phyloP scores from a whole-genome alignment of 306 rosid genomes.

The Notholithocarpus densiflorus region DNA sequence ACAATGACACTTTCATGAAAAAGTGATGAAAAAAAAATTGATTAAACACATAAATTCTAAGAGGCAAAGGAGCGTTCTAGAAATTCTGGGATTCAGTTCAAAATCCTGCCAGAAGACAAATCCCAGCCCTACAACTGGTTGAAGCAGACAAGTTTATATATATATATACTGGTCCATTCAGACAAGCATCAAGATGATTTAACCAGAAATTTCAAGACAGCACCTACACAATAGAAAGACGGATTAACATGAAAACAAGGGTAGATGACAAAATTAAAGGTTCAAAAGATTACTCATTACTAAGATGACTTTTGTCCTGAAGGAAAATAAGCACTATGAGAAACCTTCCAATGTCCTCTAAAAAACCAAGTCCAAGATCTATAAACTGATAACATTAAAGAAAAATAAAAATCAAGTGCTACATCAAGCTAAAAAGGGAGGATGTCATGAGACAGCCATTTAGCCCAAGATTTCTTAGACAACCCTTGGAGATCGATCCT shows the following conservation, averaged over 20 bases:
- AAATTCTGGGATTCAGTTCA: background rate
- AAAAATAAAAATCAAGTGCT: background rate
- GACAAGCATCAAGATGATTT: background rate
- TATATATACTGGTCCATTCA: too few relatives aligned
- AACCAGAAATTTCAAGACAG: background rate
- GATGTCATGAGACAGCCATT: background rate
- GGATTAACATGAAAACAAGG: background rate
- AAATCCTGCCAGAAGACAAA: background rate
- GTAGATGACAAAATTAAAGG: background rate
- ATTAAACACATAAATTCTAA: background rate
- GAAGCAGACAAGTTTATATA: background rate
- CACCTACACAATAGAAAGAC: background rate
- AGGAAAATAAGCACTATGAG: background rate
- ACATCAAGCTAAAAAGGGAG: background rate
- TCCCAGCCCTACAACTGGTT: background rate
- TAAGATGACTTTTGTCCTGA: background rate
- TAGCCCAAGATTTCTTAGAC: background rate
- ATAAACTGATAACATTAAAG: background rate
- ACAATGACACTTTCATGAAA: background rate
- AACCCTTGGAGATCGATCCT: background rate
- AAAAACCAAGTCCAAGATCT: background rate
- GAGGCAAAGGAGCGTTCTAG: background rate
- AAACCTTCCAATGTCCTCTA: background rate
- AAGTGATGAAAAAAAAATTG: background rate
- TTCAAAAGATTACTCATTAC: background rate